phyloP scores from a whole-genome alignment of 1,284 basidiomycete species.

The Cutaneotrichosporon sp. region DNA sequence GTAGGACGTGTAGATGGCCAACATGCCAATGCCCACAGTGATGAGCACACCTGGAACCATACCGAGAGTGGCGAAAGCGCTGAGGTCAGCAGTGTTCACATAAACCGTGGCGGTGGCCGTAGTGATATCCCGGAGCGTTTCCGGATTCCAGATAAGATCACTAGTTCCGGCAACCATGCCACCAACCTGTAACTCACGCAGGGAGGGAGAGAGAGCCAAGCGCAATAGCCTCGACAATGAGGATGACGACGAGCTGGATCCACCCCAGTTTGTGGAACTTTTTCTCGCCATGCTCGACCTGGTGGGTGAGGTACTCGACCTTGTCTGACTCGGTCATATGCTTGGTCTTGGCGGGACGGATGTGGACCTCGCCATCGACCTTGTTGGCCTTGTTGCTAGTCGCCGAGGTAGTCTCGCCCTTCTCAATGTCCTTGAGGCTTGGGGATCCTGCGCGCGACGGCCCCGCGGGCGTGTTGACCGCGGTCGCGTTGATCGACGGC shows the following conservation, averaged over 20 bases:
- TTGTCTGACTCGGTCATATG: slow-evolving; percentile 23
- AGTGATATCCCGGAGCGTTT: not conserved
- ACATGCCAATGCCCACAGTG: slow-evolving; percentile 20
- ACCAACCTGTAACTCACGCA: slow-evolving; percentile 17
- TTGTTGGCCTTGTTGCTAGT: not conserved
- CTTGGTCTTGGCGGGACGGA: slow-evolving; percentile 1
- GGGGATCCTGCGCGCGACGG: not conserved
- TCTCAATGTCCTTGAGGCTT: not conserved
- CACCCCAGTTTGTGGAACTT: slow-evolving; percentile 29
- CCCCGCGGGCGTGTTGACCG: not conserved
- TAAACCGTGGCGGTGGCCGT: not conserved
- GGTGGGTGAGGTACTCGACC: slow-evolving; percentile 15
- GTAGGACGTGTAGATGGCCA: slow-evolving; percentile 26
- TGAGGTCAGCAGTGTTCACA: slow-evolving; percentile 4
- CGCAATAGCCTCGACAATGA: slow-evolving; percentile 26
- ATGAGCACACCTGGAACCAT: slow-evolving; percentile 24
- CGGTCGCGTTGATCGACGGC: not conserved
- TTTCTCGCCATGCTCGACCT: slow-evolving; percentile 17
- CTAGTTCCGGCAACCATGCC: not conserved
- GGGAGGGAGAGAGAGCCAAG: slow-evolving; percentile 25
- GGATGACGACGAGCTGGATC: slow-evolving; percentile 26
- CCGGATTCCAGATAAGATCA: not conserved
- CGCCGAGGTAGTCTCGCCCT: not conserved
- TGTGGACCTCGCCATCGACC: not conserved
- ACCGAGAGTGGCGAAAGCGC: slow-evolving; percentile 20